A percentile compares a stretch with the other conserved stretches of the same genome.
These are phyloP conservation scores for Hericium coralloides DNA, from an alignment of 768 basidiomycete species.

Conservation along the genomic window DNA sequence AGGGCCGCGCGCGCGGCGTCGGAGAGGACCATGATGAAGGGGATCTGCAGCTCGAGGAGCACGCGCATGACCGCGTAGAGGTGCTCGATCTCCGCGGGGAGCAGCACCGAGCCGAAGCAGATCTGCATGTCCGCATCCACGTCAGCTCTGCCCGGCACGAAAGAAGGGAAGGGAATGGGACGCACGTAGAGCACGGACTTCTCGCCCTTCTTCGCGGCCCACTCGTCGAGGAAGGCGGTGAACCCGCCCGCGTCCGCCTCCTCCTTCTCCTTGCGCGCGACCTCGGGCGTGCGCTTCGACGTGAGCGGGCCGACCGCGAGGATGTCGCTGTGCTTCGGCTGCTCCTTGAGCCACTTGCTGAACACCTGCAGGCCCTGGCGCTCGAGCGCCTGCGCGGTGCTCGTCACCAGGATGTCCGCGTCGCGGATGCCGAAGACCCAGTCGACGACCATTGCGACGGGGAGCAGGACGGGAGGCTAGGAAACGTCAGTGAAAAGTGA, in stretches of 20 bases:
- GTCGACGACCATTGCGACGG: not conserved
- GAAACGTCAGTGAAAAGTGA: not conserved
- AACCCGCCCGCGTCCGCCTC: not conserved
- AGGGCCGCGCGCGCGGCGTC: not conserved
- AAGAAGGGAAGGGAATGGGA: not conserved
- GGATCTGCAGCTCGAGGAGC: not conserved
- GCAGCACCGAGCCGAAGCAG: not conserved
- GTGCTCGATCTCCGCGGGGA: not conserved
- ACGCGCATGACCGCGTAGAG: not conserved
- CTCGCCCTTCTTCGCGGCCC: not conserved
- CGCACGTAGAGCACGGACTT: not conserved
- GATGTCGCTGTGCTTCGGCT: not conserved
- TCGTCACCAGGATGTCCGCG: not conserved
- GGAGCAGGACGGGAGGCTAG: not conserved
- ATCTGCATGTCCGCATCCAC: not conserved
- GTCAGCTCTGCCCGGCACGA: not conserved
- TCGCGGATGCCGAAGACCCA: not conserved
- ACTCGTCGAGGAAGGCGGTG: not conserved
- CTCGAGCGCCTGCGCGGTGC: not conserved
- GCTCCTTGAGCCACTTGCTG: not conserved
- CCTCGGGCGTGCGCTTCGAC: not conserved
- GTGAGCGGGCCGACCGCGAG: not conserved
- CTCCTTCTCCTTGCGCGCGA: not conserved
- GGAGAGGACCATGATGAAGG: not conserved
- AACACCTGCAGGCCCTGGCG: not conserved